phyloP scores from a whole-genome alignment of 352 stramenopile genomes.

The Phytophthora multivora region DNA sequence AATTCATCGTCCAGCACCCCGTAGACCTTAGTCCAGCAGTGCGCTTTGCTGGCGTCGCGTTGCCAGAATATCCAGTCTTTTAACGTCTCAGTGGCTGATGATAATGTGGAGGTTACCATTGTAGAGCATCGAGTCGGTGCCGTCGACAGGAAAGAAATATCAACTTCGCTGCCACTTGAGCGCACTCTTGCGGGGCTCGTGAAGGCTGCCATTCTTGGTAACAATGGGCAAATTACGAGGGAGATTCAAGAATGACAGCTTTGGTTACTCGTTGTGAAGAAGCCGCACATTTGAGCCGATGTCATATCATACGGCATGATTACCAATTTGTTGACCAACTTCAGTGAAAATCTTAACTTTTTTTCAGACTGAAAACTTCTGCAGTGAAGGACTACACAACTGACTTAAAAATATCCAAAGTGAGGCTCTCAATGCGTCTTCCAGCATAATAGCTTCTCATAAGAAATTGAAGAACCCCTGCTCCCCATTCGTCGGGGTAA shows the following conservation, averaged over 20 bases:
- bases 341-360: too few relatives aligned
- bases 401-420: too few relatives aligned
- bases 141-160: background rate
- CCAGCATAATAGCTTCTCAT: too few relatives aligned
- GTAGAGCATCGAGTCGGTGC: background rate
- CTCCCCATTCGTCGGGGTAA: too few relatives aligned
- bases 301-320: background rate
- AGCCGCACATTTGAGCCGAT: background rate
- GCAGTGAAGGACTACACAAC: too few relatives aligned
- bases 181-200: background rate
- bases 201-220: background rate
- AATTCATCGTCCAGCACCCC: background rate
- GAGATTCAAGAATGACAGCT: background rate
- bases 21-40: background rate
- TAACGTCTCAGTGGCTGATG: background rate
- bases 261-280: too few relatives aligned
- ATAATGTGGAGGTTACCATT: background rate
- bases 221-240: background rate
- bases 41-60: background rate
- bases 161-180: background rate
- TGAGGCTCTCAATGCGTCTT: too few relatives aligned
- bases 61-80: background rate
- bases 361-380: too few relatives aligned
- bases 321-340: background rate
- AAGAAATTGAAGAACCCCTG: too few relatives aligned